Evolutionary conservation across 805 yeast genomes (phyloP).

Genomic region (Yamadazyma phyllophila): DNA sequence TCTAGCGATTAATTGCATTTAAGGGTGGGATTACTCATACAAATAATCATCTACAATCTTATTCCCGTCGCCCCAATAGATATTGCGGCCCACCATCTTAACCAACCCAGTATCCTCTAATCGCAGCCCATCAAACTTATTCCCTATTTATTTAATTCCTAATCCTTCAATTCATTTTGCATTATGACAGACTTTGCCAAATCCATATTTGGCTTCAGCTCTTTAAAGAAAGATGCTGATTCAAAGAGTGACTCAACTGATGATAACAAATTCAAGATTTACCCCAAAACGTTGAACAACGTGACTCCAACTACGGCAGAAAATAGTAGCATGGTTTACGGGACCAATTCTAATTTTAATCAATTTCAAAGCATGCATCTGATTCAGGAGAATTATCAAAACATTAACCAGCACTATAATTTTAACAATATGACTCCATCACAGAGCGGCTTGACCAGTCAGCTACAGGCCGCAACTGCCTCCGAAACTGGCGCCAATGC

Average conservation of each 20-base stretch:
- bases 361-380: slow-evolving; percentile 13
- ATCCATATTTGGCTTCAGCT: slow-evolving; percentile 41
- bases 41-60: too few species aligned
- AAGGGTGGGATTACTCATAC: neutral
- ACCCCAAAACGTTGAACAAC: slow-evolving; percentile 35
- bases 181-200: slow-evolving; percentile 46
- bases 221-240: slow-evolving; percentile 26
- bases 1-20: neutral
- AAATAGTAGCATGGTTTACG: slow-evolving; percentile 61
- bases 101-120: too few species aligned
- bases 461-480: neutral
- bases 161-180: slow-evolving; percentile 1
- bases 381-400: slow-evolving; percentile 11
- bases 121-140: too few species aligned
- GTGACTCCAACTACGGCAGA: slow-evolving; percentile 65
- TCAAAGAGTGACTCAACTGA: neutral
- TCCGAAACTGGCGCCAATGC: neutral
- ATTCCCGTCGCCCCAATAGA: too few species aligned
- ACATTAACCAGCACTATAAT: slow-evolving; percentile 3
- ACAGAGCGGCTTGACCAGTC: neutral
- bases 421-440: neutral
- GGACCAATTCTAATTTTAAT: slow-evolving; percentile 29
- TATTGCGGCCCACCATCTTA: too few species aligned
- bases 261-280: slow-evolving; percentile 8
- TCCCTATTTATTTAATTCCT: neutral